Base-by-base conservation (phyloP, 345 rosid species). In the Sisymbrium altissimum region DNA sequence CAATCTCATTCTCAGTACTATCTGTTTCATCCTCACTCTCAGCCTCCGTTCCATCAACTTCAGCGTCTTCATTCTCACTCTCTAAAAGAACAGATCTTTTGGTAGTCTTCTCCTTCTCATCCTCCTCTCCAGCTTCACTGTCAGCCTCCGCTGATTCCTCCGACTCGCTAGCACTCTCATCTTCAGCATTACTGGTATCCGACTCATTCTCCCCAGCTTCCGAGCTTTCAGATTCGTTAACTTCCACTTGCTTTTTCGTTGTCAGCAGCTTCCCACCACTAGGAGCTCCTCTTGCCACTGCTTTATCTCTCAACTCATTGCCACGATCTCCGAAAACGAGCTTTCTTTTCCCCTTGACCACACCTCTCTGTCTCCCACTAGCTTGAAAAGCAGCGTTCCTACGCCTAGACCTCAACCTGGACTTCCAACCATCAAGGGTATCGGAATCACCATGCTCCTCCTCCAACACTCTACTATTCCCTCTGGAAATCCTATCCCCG, bases 381-480 rank as follows among this genome's bases (percentile, higher is more conserved):
- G 44, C 57, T 58, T 67, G 69, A 49, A 65, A 70, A 38, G 70
- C 68, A 36, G 15, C 71, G 9, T 59, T 78, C 72, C 70, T 83
- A 43, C 84, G 68, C 78, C 84, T 83, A 18, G 88, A 35, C 66
- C 92, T 82, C 92, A 84, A 67, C 83, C 95, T 84, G 3, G 87
- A 75, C 14, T 74, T 85, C 98, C 97, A 91, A 58, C 79, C 83
- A 64, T 83, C 92, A 1, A 69, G 75, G 4, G 40, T 64, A 75
- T 83, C 86, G 36, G 56, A 61, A 57, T 79, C 85, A 58, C 64
- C 88, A 14, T 33, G 71, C 35, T 74, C 86, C 66, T 81, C 84
- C 71, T 71, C 61, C 18, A 12, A 67, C 52, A 53, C 69, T 62
- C 72, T 78, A 41, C 70, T 45, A 57, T 17, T 68, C 65, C 57